Evolutionary conservation across 352 stramenopile species (phyloP).

Genomic region (Pythium phragmiticola): DNA sequence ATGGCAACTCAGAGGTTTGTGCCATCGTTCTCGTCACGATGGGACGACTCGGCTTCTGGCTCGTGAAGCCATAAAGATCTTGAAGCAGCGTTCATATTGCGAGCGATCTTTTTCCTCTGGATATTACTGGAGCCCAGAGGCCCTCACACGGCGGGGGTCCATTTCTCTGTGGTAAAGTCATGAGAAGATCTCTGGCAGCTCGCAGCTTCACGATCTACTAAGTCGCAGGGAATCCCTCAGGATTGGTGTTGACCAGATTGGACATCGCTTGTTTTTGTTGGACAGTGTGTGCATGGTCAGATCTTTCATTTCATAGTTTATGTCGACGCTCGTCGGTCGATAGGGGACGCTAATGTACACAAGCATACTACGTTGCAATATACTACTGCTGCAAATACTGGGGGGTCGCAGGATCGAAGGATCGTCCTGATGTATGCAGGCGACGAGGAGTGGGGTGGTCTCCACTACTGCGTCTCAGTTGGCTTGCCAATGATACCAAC

Average conservation of each 20-base stretch:
- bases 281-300: not conserved
- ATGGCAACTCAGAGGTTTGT: not conserved
- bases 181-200: too few relatives aligned
- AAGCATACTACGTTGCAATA: not conserved
- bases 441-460: not conserved
- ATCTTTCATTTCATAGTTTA: not conserved
- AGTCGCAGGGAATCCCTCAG: not conserved
- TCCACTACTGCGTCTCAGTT: not conserved
- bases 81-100: not conserved
- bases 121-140: not conserved
- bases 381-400: not conserved
- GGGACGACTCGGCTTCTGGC: conserved; percentile 10
- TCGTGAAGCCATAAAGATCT: not conserved
- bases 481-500: not conserved
- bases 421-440: not conserved
- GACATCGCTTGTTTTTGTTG: not conserved
- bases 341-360: conserved; percentile 10
- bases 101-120: not conserved
- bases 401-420: too few relatives aligned
- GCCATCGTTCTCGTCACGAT: not conserved
- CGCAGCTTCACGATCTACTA: too few relatives aligned
- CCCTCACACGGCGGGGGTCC: too few relatives aligned
- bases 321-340: not conserved
- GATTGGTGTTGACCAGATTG: not conserved
- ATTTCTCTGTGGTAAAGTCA: too few relatives aligned